A percentile compares a stretch with the other conserved stretches of the same genome.
Evolutionary conservation across 441 rosid species (phyloP).

Genomic region (Croton laevigatus): DNA sequence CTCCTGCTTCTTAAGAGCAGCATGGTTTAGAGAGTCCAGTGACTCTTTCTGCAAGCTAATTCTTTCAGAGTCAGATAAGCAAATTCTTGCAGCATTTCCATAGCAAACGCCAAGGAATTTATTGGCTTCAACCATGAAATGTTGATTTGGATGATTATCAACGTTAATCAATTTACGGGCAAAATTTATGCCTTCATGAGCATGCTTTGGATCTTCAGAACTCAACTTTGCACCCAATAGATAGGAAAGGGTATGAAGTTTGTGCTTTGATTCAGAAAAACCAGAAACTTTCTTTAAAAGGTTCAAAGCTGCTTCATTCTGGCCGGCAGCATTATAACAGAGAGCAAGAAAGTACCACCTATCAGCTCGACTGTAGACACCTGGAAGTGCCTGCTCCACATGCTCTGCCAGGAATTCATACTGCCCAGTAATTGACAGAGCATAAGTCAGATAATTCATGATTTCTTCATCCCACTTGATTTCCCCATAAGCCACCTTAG

Average conservation of each 20-base stretch:
- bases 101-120: constrained; percentile 79
- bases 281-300: constrained; percentile 60
- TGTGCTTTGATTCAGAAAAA: constrained; percentile 65
- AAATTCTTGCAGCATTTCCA: constrained; percentile 73
- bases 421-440: constrained; percentile 66
- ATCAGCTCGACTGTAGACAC: constrained; percentile 60
- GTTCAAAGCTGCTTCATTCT: constrained; percentile 66
- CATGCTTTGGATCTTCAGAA: constrained; percentile 58
- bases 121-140: constrained; percentile 54
- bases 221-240: constrained; percentile 78
- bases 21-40: constrained; percentile 54
- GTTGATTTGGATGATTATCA: constrained; percentile 37
- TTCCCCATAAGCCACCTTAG: constrained; percentile 58
- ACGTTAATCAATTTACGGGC: constrained; percentile 47
- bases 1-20: constrained; percentile 44
- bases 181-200: constrained; percentile 61
- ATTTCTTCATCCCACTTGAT: constrained; percentile 80
- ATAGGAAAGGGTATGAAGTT: constrained; percentile 50
- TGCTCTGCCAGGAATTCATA: constrained; percentile 64
- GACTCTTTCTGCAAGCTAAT: constrained; percentile 54
- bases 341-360: constrained; percentile 90
- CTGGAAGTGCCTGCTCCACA: constrained; percentile 73
- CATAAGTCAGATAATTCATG: constrained; percentile 75
- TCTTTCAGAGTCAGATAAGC: constrained; percentile 68
- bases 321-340: constrained; percentile 75